These are phyloP conservation scores for Boletus tylopilopsis DNA, from an alignment of 768 basidiomycete genomes.

Conservation along the genomic window DNA sequence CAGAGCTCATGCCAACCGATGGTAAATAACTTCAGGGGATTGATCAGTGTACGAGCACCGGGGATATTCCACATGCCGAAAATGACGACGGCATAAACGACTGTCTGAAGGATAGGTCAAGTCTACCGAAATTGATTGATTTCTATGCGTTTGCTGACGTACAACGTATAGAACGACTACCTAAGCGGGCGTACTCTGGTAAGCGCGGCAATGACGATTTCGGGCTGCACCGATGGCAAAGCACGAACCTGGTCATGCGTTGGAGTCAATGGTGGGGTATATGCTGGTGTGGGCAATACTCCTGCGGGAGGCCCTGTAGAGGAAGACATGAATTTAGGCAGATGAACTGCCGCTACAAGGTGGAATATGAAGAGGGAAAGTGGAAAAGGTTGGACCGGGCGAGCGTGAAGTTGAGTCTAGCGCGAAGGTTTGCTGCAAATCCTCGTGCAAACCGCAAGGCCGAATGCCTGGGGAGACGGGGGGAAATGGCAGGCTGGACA, in stretches of 20 bases:
- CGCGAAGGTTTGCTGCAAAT: constrained; percentile 19
- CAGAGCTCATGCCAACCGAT: constrained; percentile 90
- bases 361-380: constrained; percentile 1
- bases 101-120: constrained; percentile 46
- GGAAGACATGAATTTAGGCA: constrained; percentile 30
- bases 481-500: constrained; percentile 9
- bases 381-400: constrained; percentile 12
- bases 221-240: constrained; percentile 13
- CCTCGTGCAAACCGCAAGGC: constrained; percentile 35
- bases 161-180: constrained; percentile 76
- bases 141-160: constrained; percentile 31
- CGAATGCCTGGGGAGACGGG: constrained; percentile 1
- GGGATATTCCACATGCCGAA: constrained; percentile 90
- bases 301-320: constrained; percentile 34
- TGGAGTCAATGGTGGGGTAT: constrained; percentile 49
- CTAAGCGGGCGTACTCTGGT: constrained; percentile 35
- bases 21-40: constrained; percentile 81
- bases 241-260: constrained; percentile 66
- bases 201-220: constrained; percentile 20
- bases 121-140: constrained; percentile 8
- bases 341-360: constrained; percentile 25
- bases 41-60: constrained; percentile 71
- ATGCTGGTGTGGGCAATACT: constrained; percentile 30
- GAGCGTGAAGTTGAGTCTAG: constrained; percentile 12
- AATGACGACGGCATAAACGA: constrained; percentile 82